phyloP scores from a whole-genome alignment of 2,329 filamentous ascomycete species.

The Pseudogymnoascus sp. region DNA sequence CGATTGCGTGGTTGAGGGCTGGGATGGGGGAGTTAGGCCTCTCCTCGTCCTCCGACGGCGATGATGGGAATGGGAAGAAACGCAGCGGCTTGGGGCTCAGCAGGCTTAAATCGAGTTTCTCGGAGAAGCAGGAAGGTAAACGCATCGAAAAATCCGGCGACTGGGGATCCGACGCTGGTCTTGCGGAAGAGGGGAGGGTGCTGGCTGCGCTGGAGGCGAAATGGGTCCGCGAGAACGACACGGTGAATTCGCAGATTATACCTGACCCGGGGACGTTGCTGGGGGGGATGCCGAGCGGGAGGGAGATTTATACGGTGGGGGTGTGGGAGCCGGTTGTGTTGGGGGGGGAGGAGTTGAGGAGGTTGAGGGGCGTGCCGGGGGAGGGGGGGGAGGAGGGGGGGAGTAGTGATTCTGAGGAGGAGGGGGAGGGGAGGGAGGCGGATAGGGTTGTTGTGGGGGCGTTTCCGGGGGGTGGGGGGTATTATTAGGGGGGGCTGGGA shows the following conservation, averaged over 20 bases:
- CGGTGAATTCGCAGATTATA: conserved; percentile 68
- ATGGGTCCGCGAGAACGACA: conserved; percentile 91
- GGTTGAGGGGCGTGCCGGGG: not conserved
- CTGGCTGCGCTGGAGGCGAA: conserved; percentile 81
- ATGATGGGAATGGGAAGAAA: conserved; percentile 42
- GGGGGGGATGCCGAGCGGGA: conserved; percentile 74
- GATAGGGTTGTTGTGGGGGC: not conserved
- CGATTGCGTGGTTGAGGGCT: conserved; percentile 77
- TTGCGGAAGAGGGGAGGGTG: conserved; percentile 74
- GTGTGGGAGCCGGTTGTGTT: conserved; percentile 56
- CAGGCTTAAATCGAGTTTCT: conserved; percentile 64
- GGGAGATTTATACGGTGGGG: conserved; percentile 83
- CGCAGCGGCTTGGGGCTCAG: conserved; percentile 41
- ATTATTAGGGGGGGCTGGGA: not conserved
- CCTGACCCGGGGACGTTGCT: conserved; percentile 65
- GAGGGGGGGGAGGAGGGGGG: not conserved
- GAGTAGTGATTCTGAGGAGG: not conserved
- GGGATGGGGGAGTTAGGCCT: conserved; percentile 69
- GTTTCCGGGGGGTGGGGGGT: not conserved
- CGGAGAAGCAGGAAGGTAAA: conserved; percentile 70
- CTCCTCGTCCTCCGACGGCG: conserved; percentile 25
- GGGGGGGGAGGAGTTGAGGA: conserved; percentile 33
- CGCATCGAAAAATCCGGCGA: conserved; percentile 63
- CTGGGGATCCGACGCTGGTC: conserved; percentile 80
- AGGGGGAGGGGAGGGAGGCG: not conserved